Evolutionary conservation across 176 grass and related monocot species (phyloP).

Genomic region (Poa pratensis): DNA sequence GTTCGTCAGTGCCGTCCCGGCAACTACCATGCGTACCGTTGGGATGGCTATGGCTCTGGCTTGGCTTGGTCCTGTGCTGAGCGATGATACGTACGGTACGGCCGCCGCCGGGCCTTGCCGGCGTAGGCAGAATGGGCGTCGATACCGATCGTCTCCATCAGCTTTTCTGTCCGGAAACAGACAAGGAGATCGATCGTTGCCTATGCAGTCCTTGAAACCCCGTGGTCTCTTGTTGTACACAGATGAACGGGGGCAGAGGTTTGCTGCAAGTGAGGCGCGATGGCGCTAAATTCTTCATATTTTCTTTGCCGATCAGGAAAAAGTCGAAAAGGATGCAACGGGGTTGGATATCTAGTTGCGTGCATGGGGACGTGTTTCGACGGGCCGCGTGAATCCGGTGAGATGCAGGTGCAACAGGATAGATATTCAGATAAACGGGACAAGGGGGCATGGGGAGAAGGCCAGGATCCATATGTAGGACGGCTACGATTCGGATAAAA

Average conservation of each 20-base stretch:
- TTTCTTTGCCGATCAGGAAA: neutral
- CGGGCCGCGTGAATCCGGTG: neutral
- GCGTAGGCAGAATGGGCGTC: constrained; percentile 2
- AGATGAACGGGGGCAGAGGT: neutral
- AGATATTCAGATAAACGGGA: constrained; percentile 38
- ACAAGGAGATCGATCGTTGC: neutral
- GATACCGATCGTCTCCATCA: neutral
- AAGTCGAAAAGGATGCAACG: neutral
- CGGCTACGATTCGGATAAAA: neutral
- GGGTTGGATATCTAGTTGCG: no score
- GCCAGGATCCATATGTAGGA: neutral
- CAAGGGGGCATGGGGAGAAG: neutral
- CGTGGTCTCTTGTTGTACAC: neutral
- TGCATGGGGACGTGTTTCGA: no score
- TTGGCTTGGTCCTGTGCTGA: neutral
- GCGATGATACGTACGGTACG: neutral
- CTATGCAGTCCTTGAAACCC: neutral
- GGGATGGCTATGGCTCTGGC: neutral
- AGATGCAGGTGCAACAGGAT: neutral
- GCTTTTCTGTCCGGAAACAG: constrained; percentile 3
- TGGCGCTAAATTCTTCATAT: neutral
- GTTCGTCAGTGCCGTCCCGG: constrained; percentile 19
- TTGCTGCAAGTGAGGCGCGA: neutral
- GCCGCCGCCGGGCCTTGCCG: neutral
- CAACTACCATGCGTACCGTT: constrained; percentile 32